These are phyloP conservation scores for Neospermospora avenae DNA, from an alignment of 2,329 filamentous ascomycete species.

Conservation along the genomic window DNA sequence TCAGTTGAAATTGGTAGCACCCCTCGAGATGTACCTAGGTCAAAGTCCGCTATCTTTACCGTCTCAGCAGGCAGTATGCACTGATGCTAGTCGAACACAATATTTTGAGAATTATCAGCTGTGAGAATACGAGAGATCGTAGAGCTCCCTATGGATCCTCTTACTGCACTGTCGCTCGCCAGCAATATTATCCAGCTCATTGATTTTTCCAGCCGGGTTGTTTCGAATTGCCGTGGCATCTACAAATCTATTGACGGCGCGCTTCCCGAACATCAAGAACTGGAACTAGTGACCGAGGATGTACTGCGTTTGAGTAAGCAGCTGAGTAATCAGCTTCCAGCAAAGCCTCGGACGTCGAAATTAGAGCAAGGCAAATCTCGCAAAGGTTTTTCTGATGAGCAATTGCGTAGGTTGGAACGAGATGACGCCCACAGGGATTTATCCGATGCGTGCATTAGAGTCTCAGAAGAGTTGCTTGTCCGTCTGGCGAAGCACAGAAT, in stretches of 20 bases:
- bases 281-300: constrained; percentile 6
- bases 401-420: background rate
- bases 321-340: background rate
- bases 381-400: background rate
- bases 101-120: too few species aligned
- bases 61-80: too few species aligned
- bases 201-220: constrained; percentile 2
- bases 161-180: constrained; percentile 13
- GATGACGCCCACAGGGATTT: background rate
- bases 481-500: constrained; percentile 9
- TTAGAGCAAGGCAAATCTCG: background rate
- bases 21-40: too few species aligned
- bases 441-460: constrained; percentile 4
- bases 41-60: too few species aligned
- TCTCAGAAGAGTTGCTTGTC: constrained; percentile 8
- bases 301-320: constrained; percentile 4
- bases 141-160: constrained; percentile 7
- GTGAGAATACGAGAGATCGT: too few species aligned
- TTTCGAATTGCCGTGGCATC: constrained; percentile 9
- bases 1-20: too few species aligned
- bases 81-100: too few species aligned
- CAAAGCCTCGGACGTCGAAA: background rate
- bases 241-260: constrained; percentile 12
- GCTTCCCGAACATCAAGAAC: constrained; percentile 8
- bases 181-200: constrained; percentile 13